phyloP scores from a whole-genome alignment of 371 early-diverging fungal genomes.

The Mortierella sp. region DNA sequence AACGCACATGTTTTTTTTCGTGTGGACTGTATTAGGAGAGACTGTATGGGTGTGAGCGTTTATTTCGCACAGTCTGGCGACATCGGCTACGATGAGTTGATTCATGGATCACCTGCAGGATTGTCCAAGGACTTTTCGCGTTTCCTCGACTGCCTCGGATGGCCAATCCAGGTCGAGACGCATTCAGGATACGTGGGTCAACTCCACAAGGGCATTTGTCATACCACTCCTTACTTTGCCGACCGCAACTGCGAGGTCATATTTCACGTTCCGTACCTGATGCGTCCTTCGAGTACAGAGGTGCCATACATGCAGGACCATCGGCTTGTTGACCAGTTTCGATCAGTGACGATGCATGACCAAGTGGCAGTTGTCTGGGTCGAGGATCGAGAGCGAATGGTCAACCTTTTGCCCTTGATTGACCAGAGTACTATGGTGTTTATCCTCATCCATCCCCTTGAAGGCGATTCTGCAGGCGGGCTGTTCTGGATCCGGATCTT shows the following conservation, averaged over 20 bases:
- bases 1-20: neutral
- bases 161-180: constrained; percentile 73
- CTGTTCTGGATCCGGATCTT: constrained; percentile 55
- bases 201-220: constrained; percentile 66
- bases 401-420: constrained; percentile 38
- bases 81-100: constrained; percentile 66
- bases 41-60: constrained; percentile 77
- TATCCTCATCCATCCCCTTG: constrained; percentile 50
- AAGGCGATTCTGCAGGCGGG: constrained; percentile 50
- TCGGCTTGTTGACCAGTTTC: constrained; percentile 47
- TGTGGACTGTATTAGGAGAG: constrained; percentile 67
- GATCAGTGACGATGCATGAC: constrained; percentile 33
- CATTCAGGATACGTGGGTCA: constrained; percentile 80
- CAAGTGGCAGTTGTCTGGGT: constrained; percentile 55
- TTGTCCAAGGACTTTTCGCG: constrained; percentile 75
- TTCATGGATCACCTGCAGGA: constrained; percentile 63
- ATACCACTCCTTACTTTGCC: constrained; percentile 81
- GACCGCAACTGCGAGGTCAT: constrained; percentile 78
- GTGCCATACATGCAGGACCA: constrained; percentile 34
- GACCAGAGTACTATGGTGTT: constrained; percentile 50
- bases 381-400: constrained; percentile 54
- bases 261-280: constrained; percentile 79
- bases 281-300: constrained; percentile 34
- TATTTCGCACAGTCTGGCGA: constrained; percentile 73
- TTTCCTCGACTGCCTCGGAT: constrained; percentile 79